Conservation (phyloP, 2,329 filamentous ascomycete genomes). For the Aureobasidium sp. region DNA sequence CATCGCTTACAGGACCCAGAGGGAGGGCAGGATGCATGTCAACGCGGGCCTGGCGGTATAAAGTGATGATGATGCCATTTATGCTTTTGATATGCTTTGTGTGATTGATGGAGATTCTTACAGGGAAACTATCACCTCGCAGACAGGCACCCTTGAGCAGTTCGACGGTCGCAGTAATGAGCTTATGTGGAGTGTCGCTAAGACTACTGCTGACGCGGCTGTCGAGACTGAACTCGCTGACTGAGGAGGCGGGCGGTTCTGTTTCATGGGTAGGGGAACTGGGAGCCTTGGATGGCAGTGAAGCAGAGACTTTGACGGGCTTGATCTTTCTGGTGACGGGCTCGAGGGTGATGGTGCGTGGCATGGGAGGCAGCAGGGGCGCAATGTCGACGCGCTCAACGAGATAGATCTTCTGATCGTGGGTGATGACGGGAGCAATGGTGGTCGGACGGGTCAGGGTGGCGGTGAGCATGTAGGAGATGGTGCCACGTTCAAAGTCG, state of each 20-base stretch:
- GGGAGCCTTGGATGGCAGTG: slow-evolving; percentile 13
- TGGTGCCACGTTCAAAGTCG: slow-evolving; percentile 93
- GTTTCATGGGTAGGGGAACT: slow-evolving; percentile 14
- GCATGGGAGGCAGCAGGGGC: slow-evolving; percentile 61
- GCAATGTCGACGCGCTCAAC: slow-evolving; percentile 81
- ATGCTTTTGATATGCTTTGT: slow-evolving; percentile 84
- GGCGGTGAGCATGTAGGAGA: slow-evolving; percentile 83
- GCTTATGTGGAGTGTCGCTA: slow-evolving; percentile 54
- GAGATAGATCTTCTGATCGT: slow-evolving; percentile 71
- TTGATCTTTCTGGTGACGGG: slow-evolving; percentile 66
- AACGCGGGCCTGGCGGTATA: slow-evolving; percentile 85
- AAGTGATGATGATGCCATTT: slow-evolving; percentile 83
- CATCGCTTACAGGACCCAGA: slow-evolving; percentile 52
- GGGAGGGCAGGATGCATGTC: slow-evolving; percentile 65
- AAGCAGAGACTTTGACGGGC: slow-evolving; percentile 39
- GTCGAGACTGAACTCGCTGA: slow-evolving; percentile 39
- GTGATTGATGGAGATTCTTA: slow-evolving; percentile 77
- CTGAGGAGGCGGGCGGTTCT: neutral
- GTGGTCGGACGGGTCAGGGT: slow-evolving; percentile 83
- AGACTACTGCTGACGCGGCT: slow-evolving; percentile 55
- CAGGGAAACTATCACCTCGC: slow-evolving; percentile 71
- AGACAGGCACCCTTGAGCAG: slow-evolving; percentile 74
- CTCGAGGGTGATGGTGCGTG: slow-evolving; percentile 78
- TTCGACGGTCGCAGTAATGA: slow-evolving; percentile 80
- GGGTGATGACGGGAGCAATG: slow-evolving; percentile 69